Evolutionary conservation across 140 eudicot genomes (phyloP), one percentile per base, ranked within the genome.

Genomic region (Erigeron philadelphicus): DNA sequence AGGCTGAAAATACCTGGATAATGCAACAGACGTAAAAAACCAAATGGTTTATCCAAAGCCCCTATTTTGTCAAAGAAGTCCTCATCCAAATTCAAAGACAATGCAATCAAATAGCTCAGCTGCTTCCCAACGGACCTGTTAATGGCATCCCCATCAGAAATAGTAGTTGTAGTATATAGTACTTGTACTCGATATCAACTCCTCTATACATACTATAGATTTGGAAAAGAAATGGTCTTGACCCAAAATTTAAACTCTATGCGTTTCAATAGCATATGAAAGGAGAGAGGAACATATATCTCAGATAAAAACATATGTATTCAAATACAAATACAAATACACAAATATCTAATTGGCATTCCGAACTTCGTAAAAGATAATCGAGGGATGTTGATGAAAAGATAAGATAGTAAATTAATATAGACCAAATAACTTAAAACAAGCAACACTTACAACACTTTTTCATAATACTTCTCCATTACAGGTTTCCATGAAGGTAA

Each of bases 401-500:
- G 61, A 16, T 16, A 15, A 54, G 25, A 48, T 48, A 48, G 25
- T 21, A 21, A 0, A 21, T 21, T 21, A 21, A 21, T 21, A 21
- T 21, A 21, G 25, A 21, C 25, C 25, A 21, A 59, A 61, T 7
- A 38, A 61, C 23, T 38, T 4, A 40, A 35, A 38, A 52, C 12
- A 46, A 31, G 7, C 9, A 45, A 71, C 50, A 78, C 97, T 87
- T 80, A 90, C 95, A 68, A 48, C 38, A 85, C 66, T 63, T 71
- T 72, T 73, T 67, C 72, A 52, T 90, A 73, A 80, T 84, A 87
- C 7, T 79, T 55, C 73, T 87, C 95, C 88, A 90, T 85, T 46
- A 74, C 64, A 8, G 69, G 68, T 80, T 86, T 81, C 97, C 97
- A 90, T 63, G 66, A 67, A 11, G 97, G 95, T 75, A 90, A 76